Evolutionary conservation across 768 basidiomycete genomes (phyloP).

Genomic region (Suillus lakei): DNA sequence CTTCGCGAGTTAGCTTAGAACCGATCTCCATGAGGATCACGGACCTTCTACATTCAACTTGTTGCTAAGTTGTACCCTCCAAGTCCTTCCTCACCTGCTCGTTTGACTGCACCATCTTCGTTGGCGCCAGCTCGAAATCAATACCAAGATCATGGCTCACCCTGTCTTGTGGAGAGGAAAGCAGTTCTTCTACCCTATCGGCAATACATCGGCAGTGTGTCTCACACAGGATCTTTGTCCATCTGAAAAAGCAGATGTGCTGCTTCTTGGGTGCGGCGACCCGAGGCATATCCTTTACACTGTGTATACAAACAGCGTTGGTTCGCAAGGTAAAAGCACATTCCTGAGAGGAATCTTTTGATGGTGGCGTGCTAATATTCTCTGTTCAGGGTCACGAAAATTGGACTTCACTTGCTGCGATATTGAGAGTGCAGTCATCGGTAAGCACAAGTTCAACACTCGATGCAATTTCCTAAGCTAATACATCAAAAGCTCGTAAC

Average conservation of each 20-base stretch:
- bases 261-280: conserved; percentile 64
- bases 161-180: conserved; percentile 48
- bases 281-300: conserved; percentile 59
- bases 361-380: not conserved
- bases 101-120: not conserved
- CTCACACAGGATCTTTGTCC: conserved; percentile 53
- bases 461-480: not conserved
- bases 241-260: conserved; percentile 50
- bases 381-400: conserved; percentile 24
- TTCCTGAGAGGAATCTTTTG: not conserved
- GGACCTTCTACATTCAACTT: not conserved
- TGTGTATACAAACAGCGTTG: conserved; percentile 26
- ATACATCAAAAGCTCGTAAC: conserved; percentile 29
- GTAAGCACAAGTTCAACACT: conserved; percentile 17
- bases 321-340: not conserved
- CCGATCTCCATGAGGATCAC: not conserved
- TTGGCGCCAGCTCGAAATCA: not conserved
- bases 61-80: not conserved
- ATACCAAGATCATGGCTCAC: conserved; percentile 42
- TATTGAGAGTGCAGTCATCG: conserved; percentile 33
- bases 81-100: not conserved
- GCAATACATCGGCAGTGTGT: conserved; percentile 59
- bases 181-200: conserved; percentile 60
- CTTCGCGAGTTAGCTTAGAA: not conserved
- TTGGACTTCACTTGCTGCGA: conserved; percentile 37